phyloP scores from a whole-genome alignment of 345 rosid species.

The Citrus trifoliata region DNA sequence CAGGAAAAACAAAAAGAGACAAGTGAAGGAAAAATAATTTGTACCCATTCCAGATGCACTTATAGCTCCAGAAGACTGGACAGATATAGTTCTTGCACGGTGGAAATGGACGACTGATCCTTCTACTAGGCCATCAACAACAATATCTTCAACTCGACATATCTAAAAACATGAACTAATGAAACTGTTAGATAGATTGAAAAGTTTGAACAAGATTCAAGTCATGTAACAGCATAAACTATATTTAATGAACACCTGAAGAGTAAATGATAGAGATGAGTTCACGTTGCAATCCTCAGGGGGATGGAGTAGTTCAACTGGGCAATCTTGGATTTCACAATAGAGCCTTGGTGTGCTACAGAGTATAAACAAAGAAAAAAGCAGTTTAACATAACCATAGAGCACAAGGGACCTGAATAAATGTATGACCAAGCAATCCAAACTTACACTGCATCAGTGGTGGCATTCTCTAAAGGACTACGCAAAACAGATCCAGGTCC shows the following conservation, averaged over 20 bases:
- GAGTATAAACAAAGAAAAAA: constrained; percentile 15
- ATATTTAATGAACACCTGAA: constrained; percentile 61
- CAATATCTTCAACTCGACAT: constrained; percentile 94
- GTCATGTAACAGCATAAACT: constrained; percentile 7
- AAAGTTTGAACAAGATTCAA: constrained; percentile 12
- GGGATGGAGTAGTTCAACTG: constrained; percentile 77
- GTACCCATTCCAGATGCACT: constrained; percentile 90
- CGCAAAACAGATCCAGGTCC: constrained; percentile 90
- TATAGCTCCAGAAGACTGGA: constrained; percentile 72
- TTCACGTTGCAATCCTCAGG: constrained; percentile 99
- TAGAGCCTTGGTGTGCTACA: constrained; percentile 83
- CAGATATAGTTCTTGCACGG: constrained; percentile 76
- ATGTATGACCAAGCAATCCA: constrained; percentile 4
- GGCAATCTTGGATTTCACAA: constrained; percentile 80
- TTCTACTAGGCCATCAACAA: constrained; percentile 79
- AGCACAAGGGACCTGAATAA: background rate
- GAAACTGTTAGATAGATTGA: constrained; percentile 23
- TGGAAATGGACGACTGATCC: constrained; percentile 98
- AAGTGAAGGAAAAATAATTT: constrained; percentile 8
- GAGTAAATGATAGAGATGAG: constrained; percentile 89
- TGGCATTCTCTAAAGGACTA: constrained; percentile 83
- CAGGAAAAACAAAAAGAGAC: background rate
- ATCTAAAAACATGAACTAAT: constrained; percentile 50
- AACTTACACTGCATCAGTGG: constrained; percentile 85
- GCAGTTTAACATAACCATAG: constrained; percentile 7